phyloP scores from a whole-genome alignment of 2,329 filamentous ascomycete genomes.

The Gaeumannomyces tritici region DNA sequence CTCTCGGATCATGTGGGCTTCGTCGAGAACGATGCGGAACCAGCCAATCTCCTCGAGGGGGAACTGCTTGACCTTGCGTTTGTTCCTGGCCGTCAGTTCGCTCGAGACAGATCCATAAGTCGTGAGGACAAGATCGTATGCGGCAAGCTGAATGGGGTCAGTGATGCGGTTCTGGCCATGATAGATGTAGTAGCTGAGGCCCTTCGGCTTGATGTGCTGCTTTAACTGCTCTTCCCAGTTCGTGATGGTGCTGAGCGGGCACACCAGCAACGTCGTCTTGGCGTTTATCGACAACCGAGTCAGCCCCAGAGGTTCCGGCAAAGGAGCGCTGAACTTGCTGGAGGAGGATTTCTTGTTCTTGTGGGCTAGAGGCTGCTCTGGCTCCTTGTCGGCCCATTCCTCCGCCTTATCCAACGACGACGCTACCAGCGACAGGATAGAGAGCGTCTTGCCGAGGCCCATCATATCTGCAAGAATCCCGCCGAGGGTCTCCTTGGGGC shows the following conservation, averaged over 20 bases:
- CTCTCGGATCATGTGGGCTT: slow-evolving; percentile 91
- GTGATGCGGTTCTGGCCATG: slow-evolving; percentile 72
- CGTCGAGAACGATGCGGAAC: slow-evolving; percentile 90
- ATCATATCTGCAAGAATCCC: slow-evolving; percentile 80
- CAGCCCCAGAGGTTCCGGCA: slow-evolving; percentile 33
- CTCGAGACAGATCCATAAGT: slow-evolving; percentile 84
- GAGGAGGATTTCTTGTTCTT: slow-evolving; percentile 24
- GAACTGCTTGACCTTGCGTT: slow-evolving; percentile 46
- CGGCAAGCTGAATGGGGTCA: slow-evolving; percentile 55
- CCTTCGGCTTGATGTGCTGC: slow-evolving; percentile 58
- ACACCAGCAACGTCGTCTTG: slow-evolving; percentile 75
- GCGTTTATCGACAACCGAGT: slow-evolving; percentile 55
- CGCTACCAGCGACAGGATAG: slow-evolving; percentile 69
- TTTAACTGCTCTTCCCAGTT: slow-evolving; percentile 95
- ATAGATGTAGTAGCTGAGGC: slow-evolving; percentile 70
- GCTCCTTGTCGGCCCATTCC: slow-evolving; percentile 47
- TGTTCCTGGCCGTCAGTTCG: slow-evolving; percentile 59
- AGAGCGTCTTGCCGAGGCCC: slow-evolving; percentile 81
- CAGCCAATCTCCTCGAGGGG: slow-evolving; percentile 74
- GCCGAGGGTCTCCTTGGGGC: slow-evolving; percentile 59
- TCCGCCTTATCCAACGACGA: slow-evolving; percentile 53
- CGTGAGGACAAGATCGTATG: slow-evolving; percentile 79
- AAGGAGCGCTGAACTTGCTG: slow-evolving; percentile 26
- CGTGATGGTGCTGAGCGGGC: slow-evolving; percentile 79
- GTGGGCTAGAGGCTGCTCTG: slow-evolving; percentile 35